Percentiles rank a stretch among this genome's conserved stretches.
Conservation (phyloP, 139 green algal genomes). For the Prasinococcaceae sp. region DNA sequence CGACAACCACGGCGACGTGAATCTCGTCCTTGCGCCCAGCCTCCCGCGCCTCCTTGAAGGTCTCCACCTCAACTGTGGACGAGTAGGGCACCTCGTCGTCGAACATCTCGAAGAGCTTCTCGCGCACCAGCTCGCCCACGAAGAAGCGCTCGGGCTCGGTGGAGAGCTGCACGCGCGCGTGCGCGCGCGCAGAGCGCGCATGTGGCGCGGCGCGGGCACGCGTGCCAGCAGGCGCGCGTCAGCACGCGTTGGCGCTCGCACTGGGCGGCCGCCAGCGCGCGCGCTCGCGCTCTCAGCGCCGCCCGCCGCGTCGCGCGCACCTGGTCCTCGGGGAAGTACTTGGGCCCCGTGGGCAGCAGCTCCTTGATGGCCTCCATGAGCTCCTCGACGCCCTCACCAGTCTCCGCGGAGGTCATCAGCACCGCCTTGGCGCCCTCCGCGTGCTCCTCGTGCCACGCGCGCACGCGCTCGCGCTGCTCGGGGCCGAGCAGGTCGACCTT, state of each 20-base stretch:
- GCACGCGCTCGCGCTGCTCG: background rate
- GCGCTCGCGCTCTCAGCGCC: background rate
- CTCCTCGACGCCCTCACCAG: conserved; percentile 6
- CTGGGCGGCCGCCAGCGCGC: background rate
- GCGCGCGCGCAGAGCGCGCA: background rate
- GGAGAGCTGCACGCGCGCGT: background rate
- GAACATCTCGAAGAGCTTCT: conserved; percentile 88
- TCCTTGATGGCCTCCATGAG: conserved; percentile 11
- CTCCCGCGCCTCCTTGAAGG: conserved; percentile 48
- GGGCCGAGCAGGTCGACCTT: conserved; percentile 17
- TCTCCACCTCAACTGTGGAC: conserved; percentile 38
- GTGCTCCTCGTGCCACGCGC: conserved; percentile 17
- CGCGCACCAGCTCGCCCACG: conserved; percentile 85
- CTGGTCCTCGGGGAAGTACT: conserved; percentile 16
- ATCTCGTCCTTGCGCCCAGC: conserved; percentile 51
- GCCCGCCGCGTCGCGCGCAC: background rate
- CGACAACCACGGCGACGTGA: conserved; percentile 33
- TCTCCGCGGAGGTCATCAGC: conserved; percentile 15
- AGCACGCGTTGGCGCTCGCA: background rate
- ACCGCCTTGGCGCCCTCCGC: no score
- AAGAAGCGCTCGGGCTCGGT: conserved; percentile 83
- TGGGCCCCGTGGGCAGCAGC: conserved; percentile 13
- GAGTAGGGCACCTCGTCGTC: conserved; percentile 80
- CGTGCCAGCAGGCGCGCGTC: background rate
- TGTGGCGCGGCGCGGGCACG: background rate